Evolutionary conservation across 768 basidiomycete species (phyloP).

Genomic region (Psilocybe sp.): DNA sequence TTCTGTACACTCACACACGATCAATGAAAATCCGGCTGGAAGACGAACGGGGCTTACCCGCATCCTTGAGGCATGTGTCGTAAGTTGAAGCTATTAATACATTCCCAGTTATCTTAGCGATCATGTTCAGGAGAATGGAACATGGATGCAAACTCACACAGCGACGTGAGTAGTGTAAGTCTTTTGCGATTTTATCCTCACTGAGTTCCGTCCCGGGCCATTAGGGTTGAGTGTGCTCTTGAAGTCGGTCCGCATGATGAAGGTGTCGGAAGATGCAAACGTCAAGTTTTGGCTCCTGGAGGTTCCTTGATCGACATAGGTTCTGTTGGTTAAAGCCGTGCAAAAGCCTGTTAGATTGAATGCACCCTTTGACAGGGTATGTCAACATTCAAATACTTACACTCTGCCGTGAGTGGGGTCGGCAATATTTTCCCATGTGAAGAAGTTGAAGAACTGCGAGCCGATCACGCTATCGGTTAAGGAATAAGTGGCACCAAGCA

Average conservation of each 20-base stretch:
- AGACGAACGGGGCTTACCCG: constrained; percentile 16
- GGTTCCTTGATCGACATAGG: constrained; percentile 36
- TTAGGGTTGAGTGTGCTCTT: constrained; percentile 39
- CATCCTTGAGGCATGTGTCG: constrained; percentile 33
- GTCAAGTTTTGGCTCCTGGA: constrained; percentile 51
- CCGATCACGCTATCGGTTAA: no score
- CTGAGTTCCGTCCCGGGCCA: constrained; percentile 50
- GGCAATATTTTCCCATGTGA: no score
- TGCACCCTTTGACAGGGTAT: no score
- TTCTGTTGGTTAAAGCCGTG: constrained; percentile 19
- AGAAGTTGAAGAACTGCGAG: no score
- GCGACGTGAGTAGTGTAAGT: constrained; percentile 49
- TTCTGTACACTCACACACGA: constrained; percentile 16
- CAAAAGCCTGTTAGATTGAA: not conserved
- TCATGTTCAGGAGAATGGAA: not conserved
- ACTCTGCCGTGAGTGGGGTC: constrained; percentile 65
- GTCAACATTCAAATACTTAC: constrained; percentile 31
- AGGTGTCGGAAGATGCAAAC: constrained; percentile 42
- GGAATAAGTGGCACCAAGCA: no score
- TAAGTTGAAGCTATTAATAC: constrained; percentile 26
- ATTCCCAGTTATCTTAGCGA: not conserved
- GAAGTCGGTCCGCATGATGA: constrained; percentile 52
- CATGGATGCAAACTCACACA: constrained; percentile 32
- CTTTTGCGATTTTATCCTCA: constrained; percentile 49
- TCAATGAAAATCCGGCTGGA: not conserved